Evolutionary conservation across 192 early-diverging fungal genomes (phyloP), one percentile per base, ranked within the genome.

Genomic region (Diversispora epigaea): DNA sequence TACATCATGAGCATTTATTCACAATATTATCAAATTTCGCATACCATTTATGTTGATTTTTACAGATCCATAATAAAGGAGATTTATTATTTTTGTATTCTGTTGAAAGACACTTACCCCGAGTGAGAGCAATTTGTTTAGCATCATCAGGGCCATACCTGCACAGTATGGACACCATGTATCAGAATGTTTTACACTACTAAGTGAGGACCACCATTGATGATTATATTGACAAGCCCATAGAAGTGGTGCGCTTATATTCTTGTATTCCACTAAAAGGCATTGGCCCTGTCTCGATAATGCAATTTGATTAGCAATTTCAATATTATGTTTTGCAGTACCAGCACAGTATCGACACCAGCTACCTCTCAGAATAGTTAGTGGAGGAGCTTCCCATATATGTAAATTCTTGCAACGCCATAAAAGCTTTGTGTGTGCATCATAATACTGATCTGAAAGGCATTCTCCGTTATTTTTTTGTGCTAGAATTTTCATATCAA

Each of bases 121-220:
- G 9, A 60, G 21, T 60, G 21, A 60, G 32, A 60, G 41, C 40
- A 19, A 65, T 19, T 19, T 65, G 41, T 65, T 65, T 65, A 65
- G 43, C 43, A 65, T 45, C 63, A 45, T 8, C 41, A 65, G 45
- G 41, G 1, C 12, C 21, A 15, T 65, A 65, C 45, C 63, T 45
- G 15, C 19, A 15, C 41, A 65, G 45, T 19, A 6, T 45, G 43
- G n/a, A 17, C 41, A 65, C 63, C 63, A 65, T 19, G 63, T 45
- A 45, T 65, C 45, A 65, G 17, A 4, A 65, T 65, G 10, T 65
- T 65, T 65, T 65, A 65, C 17, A 65, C n/a, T 65, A 46, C 45
- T 43, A 65, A 65, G n/a, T 19, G n/a, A 15, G 10, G 44, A 19
- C 6, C 3, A 45, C 10, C 41, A 65, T 19, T 11, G 17, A 65